phyloP scores from a whole-genome alignment of 768 basidiomycete species.

The Russula brevipes region DNA sequence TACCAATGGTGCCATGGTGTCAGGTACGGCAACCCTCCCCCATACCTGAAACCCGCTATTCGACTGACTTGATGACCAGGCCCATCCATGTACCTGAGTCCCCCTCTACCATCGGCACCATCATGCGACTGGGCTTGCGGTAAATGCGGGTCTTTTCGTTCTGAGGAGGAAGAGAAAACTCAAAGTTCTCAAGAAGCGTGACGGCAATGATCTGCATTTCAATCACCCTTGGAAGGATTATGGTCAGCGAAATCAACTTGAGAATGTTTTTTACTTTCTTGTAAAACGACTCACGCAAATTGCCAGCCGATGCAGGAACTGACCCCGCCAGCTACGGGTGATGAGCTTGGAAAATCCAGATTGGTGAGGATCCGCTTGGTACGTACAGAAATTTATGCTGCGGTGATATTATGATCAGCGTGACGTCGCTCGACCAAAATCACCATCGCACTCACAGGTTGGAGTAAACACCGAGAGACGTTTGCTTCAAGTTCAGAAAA shows the following conservation, averaged over 20 bases:
- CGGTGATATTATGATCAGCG: background rate
- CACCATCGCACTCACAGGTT: constrained; percentile 1
- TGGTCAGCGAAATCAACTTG: background rate
- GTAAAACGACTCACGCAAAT: background rate
- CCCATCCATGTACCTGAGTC: background rate
- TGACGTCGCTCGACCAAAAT: too few species aligned
- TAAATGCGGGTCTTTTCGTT: constrained; percentile 1
- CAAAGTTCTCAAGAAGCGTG: constrained; percentile 5
- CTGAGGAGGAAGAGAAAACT: constrained; percentile 5
- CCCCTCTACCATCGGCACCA: background rate
- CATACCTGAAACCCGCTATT: background rate
- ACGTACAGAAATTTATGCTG: constrained; percentile 9
- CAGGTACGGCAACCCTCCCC: too few species aligned
- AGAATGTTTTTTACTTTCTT: background rate
- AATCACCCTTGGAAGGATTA: background rate
- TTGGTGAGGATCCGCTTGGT: background rate
- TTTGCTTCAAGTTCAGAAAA: background rate
- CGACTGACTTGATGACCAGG: background rate
- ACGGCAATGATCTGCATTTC: constrained; percentile 2
- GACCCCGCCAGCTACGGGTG: background rate
- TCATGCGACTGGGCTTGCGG: constrained; percentile 1
- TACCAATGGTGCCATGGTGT: too few species aligned
- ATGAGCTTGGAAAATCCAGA: too few species aligned
- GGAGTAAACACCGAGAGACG: background rate
- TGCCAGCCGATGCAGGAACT: constrained; percentile 4